These are phyloP conservation scores for Rhynchosporium secalis DNA, from an alignment of 2,329 filamentous ascomycete genomes.

Conservation along the genomic window DNA sequence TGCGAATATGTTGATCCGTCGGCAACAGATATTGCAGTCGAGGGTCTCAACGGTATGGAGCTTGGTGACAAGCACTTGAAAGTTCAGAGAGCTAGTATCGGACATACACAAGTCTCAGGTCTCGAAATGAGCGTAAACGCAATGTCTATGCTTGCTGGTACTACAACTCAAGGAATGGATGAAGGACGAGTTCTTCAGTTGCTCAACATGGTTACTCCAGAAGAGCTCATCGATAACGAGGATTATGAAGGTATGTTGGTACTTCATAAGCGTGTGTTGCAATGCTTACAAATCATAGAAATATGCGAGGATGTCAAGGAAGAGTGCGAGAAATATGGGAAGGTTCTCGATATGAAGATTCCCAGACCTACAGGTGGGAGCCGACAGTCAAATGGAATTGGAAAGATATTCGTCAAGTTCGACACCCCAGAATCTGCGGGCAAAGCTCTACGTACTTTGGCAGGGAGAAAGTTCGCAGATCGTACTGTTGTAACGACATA, in stretches of 20 bases:
- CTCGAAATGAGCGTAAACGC: constrained; percentile 96
- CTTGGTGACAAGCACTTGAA: constrained; percentile 84
- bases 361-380: constrained; percentile 82
- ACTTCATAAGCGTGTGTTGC: background rate
- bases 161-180: constrained; percentile 75
- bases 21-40: constrained; percentile 80
- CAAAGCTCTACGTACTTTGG: constrained; percentile 84
- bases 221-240: constrained; percentile 89
- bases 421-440: constrained; percentile 74
- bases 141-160: constrained; percentile 96
- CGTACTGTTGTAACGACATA: constrained; percentile 95
- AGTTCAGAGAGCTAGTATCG: constrained; percentile 86
- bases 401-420: constrained; percentile 98
- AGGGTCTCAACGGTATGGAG: constrained; percentile 90
- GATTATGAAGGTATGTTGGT: constrained; percentile 80
- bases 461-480: constrained; percentile 93
- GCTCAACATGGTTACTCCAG: constrained; percentile 97
- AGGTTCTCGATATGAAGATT: constrained; percentile 85
- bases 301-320: constrained; percentile 93
- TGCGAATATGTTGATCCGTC: constrained; percentile 84
- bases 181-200: constrained; percentile 84
- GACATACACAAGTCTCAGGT: constrained; percentile 86
- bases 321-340: constrained; percentile 89
- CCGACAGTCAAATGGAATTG: constrained; percentile 83
- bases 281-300: constrained; percentile 56